Evolutionary conservation across 257 asterid genomes (phyloP).

Genomic region (Solanum neorickii): DNA sequence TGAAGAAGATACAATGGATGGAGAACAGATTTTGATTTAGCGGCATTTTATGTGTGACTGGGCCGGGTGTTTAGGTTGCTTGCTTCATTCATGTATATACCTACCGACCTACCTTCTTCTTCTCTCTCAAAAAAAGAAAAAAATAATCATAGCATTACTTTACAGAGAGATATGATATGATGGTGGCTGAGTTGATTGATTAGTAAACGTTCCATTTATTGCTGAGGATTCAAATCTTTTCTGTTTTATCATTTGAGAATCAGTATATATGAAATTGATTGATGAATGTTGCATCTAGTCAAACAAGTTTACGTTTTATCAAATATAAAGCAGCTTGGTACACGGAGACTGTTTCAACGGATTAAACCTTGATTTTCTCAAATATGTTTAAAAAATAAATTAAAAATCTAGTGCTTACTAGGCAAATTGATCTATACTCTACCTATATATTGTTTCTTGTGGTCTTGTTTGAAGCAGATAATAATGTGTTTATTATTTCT

Average conservation of each 20-base stretch:
- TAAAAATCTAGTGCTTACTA: background rate
- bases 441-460: background rate
- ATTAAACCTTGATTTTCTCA: background rate
- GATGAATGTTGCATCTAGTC: background rate
- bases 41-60: background rate
- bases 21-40: background rate
- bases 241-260: background rate
- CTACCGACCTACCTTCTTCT: background rate
- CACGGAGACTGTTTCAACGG: background rate
- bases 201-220: too few relatives aligned
- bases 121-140: background rate
- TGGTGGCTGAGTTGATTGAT: background rate
- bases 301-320: background rate
- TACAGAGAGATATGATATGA: background rate
- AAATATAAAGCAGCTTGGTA: background rate
- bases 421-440: background rate
- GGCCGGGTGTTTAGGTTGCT: background rate
- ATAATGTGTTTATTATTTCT: background rate
- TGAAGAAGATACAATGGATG: constrained; percentile 19
- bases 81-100: background rate
- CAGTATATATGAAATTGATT: background rate
- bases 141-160: background rate
- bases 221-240: background rate
- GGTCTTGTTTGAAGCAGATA: background rate
- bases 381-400: background rate